Evolutionary conservation across 2,329 filamentous ascomycete genomes (phyloP).

Genomic region (Talaromyces sp.): DNA sequence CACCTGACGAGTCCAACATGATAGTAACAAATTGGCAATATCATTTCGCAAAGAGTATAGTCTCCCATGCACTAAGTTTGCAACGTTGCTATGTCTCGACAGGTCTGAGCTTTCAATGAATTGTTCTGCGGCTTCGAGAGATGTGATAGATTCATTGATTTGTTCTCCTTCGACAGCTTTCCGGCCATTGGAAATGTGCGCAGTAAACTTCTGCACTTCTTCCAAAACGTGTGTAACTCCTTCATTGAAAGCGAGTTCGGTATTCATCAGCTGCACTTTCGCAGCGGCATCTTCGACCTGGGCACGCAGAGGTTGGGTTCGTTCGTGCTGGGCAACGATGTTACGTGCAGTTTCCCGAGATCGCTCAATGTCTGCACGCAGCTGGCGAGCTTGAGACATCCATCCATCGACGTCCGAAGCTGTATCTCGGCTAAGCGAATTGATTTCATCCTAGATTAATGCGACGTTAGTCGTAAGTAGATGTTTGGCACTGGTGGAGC

Average conservation of each 20-base stretch:
- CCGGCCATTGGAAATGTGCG: conserved; percentile 49
- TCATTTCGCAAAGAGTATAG: conserved; percentile 65
- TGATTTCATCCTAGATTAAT: conserved; percentile 63
- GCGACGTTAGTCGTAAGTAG: neutral
- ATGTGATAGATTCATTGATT: conserved; percentile 49
- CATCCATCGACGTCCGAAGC: conserved; percentile 79
- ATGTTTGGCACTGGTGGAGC: conserved; percentile 8
- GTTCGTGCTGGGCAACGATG: conserved; percentile 75
- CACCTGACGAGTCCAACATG: conserved; percentile 70
- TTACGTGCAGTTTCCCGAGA: conserved; percentile 77
- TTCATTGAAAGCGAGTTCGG: conserved; percentile 61
- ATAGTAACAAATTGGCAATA: conserved; percentile 65
- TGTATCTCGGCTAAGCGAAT: conserved; percentile 70
- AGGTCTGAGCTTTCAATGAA: conserved; percentile 31
- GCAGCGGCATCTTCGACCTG: conserved; percentile 61
- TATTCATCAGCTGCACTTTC: conserved; percentile 57
- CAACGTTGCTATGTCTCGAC: conserved; percentile 38
- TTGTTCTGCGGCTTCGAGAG: conserved; percentile 46
- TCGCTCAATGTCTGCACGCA: conserved; percentile 80
- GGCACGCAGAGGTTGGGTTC: conserved; percentile 61
- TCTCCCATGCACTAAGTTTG: conserved; percentile 62
- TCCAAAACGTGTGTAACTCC: conserved; percentile 52
- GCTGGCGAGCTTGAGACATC: conserved; percentile 78
- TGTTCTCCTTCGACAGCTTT: conserved; percentile 46
- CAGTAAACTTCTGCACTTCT: conserved; percentile 52